Evolutionary conservation across 129 eudicot genomes (phyloP).

Genomic region (Kitagawia praeruptora): DNA sequence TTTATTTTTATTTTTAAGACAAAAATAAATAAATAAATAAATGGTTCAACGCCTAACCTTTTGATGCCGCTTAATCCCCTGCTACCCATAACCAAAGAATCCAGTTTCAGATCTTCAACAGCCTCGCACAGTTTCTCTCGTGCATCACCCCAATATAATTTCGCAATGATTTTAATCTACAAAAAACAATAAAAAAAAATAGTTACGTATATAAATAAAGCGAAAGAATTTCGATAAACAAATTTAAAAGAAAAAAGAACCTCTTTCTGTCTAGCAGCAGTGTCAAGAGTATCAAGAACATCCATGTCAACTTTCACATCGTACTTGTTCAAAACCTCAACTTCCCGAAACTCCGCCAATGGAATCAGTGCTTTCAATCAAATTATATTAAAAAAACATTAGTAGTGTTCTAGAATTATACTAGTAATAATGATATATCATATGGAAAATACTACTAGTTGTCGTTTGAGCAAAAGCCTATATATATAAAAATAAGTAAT

Average conservation of each 20-base stretch:
- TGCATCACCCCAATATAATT: constrained; percentile 91
- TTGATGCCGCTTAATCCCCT: constrained; percentile 58
- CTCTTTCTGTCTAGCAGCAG: constrained; percentile 77
- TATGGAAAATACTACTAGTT: no score
- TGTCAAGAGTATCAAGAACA: constrained; percentile 72
- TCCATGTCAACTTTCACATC: constrained; percentile 53
- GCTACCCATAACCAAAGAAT: constrained; percentile 86
- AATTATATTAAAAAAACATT: no score
- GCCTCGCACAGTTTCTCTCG: constrained; percentile 75
- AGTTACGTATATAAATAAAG: no score
- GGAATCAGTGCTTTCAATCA: constrained; percentile 36
- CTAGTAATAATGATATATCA: no score
- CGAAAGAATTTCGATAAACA: no score
- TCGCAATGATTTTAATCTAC: constrained; percentile 54
- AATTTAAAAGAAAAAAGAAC: constrained; percentile 14
- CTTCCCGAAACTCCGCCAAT: constrained; percentile 67
- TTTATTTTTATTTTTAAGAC: no score
- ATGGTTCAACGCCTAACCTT: constrained; percentile 17
- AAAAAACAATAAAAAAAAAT: no score
- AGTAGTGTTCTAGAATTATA: no score
- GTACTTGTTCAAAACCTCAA: constrained; percentile 60
- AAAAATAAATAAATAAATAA: no score
- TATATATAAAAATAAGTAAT: no score
- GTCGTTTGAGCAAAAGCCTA: no score
- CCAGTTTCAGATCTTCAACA: constrained; percentile 60